Evolutionary conservation across 768 basidiomycete species (phyloP).

Genomic region (Agrocybe praecox): DNA sequence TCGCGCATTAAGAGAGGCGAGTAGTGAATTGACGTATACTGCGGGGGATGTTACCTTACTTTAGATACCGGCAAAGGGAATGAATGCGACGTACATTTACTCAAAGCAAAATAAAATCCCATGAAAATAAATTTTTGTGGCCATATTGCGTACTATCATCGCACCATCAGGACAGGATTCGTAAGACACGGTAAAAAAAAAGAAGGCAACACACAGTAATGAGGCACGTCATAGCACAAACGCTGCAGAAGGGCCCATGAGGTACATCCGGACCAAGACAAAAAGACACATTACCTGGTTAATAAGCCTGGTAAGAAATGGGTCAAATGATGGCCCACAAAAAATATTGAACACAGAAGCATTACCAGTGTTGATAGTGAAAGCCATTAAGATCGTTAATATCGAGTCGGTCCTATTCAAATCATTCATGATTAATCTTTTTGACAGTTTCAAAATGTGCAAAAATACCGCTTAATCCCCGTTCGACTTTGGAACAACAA

Average conservation of each 20-base stretch:
- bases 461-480: conserved; percentile 22
- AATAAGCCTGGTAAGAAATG: conserved; percentile 18
- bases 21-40: conserved; percentile 3
- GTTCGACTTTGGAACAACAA: conserved; percentile 24
- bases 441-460: background rate
- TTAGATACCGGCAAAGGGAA: background rate
- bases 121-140: conserved; percentile 25
- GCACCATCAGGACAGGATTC: background rate
- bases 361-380: conserved; percentile 23
- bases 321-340: background rate
- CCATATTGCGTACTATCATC: conserved; percentile 24
- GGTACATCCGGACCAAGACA: background rate
- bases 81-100: conserved; percentile 19
- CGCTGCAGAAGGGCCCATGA: conserved; percentile 3
- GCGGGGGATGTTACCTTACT: background rate
- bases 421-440: background rate
- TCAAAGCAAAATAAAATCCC: conserved; percentile 26
- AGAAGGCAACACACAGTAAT: conserved; percentile 16
- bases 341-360: background rate
- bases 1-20: conserved; percentile 5
- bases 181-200: background rate
- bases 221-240: conserved; percentile 24
- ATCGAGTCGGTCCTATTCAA: conserved; percentile 19
- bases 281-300: conserved; percentile 16
- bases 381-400: conserved; percentile 23